A percentile compares a stretch with the other conserved stretches of the same genome.
These are phyloP conservation scores for Talaromyces sp. DNA, from an alignment of 2,329 filamentous ascomycete genomes.

Conservation along the genomic window DNA sequence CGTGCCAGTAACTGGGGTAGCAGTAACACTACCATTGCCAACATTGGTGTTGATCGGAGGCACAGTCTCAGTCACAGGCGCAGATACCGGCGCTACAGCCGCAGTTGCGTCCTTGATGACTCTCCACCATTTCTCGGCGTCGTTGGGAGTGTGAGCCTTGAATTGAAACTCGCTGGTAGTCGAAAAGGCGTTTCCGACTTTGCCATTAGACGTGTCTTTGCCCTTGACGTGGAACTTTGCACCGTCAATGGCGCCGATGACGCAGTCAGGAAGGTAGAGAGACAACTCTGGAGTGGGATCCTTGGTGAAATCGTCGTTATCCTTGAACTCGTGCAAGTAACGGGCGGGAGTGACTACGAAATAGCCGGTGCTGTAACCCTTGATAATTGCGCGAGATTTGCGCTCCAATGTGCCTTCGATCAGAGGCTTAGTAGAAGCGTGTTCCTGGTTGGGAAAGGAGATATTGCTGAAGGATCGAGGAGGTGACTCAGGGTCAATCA, in stretches of 20 bases:
- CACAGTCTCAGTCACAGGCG: constrained; percentile 5
- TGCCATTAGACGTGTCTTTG: constrained; percentile 78
- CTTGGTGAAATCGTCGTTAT: constrained; percentile 67
- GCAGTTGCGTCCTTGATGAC: constrained; percentile 52
- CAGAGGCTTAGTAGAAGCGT: constrained; percentile 72
- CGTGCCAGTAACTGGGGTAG: constrained; percentile 3
- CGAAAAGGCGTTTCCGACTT: constrained; percentile 74
- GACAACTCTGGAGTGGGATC: constrained; percentile 73
- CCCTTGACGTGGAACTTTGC: constrained; percentile 93
- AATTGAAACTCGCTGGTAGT: constrained; percentile 78
- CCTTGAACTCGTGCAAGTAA: constrained; percentile 95
- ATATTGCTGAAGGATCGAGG: constrained; percentile 71
- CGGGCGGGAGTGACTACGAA: constrained; percentile 87
- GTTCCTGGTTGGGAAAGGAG: constrained; percentile 83
- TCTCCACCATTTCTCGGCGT: constrained; percentile 82
- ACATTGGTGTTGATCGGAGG: constrained; percentile 15
- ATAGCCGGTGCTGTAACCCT: constrained; percentile 75
- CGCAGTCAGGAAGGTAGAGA: constrained; percentile 86
- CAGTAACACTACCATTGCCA: constrained; percentile 12
- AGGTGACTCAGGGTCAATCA: constrained; percentile 74
- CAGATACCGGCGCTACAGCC: neutral
- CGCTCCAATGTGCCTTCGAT: constrained; percentile 87
- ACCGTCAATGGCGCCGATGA: constrained; percentile 67
- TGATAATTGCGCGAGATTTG: constrained; percentile 80
- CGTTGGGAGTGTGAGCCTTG: constrained; percentile 76